Conservation (phyloP, 257 asterid genomes). For the Solanum sitiens region DNA sequence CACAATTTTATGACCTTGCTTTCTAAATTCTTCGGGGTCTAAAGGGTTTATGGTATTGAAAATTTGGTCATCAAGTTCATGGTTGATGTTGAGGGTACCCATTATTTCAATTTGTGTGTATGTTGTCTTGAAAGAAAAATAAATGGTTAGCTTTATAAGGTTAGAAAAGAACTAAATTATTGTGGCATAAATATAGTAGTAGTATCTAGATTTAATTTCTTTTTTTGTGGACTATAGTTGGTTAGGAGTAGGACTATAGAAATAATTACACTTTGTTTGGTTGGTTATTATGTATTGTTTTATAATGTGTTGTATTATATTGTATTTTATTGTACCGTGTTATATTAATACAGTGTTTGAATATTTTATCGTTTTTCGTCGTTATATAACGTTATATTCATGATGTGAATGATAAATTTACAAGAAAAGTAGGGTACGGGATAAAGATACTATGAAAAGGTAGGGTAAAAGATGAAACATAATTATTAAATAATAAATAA, state of each 20-base stretch:
- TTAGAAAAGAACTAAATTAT: neutral
- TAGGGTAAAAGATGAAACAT: neutral
- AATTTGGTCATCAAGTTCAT: neutral
- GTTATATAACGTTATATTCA: no score
- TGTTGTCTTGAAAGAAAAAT: neutral
- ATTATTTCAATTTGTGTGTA: neutral
- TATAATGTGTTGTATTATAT: no score
- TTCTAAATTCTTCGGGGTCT: constrained; percentile 59
- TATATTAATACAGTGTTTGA: no score
- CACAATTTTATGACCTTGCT: constrained; percentile 54
- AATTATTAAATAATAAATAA: no score
- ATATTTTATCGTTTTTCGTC: no score
- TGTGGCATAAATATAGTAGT: neutral
- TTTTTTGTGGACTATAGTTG: neutral
- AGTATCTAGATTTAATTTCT: neutral
- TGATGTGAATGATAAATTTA: no score
- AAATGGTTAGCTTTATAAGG: neutral
- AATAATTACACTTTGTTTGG: neutral
- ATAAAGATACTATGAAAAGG: neutral
- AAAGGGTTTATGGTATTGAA: constrained; percentile 34
- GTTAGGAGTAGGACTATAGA: neutral
- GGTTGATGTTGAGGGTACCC: neutral
- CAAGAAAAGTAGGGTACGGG: neutral
- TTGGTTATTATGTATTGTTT: neutral
- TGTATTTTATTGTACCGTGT: no score